Base-by-base conservation (phyloP, 345 rosid genomes). In the Murraya paniculata region DNA sequence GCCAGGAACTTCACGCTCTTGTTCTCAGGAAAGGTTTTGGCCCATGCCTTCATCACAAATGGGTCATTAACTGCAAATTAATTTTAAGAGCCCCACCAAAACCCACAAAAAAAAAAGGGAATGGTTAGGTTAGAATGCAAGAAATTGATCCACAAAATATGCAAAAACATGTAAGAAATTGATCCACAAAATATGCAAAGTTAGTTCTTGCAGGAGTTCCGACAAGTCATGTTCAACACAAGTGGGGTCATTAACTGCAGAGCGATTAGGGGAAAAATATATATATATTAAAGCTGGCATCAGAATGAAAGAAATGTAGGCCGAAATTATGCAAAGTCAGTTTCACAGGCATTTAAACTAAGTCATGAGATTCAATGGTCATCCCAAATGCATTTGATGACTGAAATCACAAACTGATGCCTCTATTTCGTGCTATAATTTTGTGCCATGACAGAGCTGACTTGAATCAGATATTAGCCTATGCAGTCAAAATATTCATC, bases 31-130 rank as follows among this genome's bases (percentile, higher is more conserved):
- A 74, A 94, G 19, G 98, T 91, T 75, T 96, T 94, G 4, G 97
- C 90, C 99, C 99, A 96, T 3, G 97, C 98, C 84, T 94, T 94
- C 98, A 96, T 91, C 88, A 94, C 98, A 80, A 91, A 94, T 18
- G 98, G 93, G 70, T 96, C 99, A 57, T 96, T 96, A 73, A 95
- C 99, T 95, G 89, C 85, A 16, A 53, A 18, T 53, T 45, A 2
- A 45, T 11, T 45, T 2, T 10, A 45, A 10, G 4, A 41, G 48
- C 48, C 48, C 48, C 48, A n/a, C n/a, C n/a, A n/a, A n/a, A n/a
- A n/a, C 14, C 14, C 2, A 6, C 1, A 41, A 3, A 3, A 21
- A 35, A 21, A 3, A 21, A 35, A 21, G 2, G 1, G 22, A 22
- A 24, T 41, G 48, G 4, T 41, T 3, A 41, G 48, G 58, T 55